phyloP scores from a whole-genome alignment of 2,329 filamentous ascomycete species.

The Trichothecium sympodiale region DNA sequence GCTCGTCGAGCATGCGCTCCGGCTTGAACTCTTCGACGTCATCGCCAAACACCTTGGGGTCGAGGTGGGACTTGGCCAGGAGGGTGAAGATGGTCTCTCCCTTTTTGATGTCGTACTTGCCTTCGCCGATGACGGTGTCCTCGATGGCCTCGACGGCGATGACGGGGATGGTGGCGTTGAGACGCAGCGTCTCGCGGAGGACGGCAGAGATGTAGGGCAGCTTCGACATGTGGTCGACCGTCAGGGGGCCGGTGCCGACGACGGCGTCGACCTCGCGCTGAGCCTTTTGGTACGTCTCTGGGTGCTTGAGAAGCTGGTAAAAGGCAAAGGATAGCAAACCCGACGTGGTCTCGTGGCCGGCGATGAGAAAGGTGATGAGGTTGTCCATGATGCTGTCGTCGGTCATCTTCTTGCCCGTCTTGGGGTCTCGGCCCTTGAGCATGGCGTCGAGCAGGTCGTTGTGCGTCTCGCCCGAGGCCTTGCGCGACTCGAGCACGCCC shows the following conservation, averaged over 20 bases:
- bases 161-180: conserved; percentile 15
- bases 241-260: conserved; percentile 42
- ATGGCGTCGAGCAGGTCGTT: conserved; percentile 59
- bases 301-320: conserved; percentile 48
- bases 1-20: conserved; percentile 50
- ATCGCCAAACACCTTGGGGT: conserved; percentile 39
- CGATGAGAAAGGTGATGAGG: conserved; percentile 59
- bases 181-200: conserved; percentile 40
- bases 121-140: conserved; percentile 33
- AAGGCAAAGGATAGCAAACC: conserved; percentile 51
- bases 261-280: conserved; percentile 52
- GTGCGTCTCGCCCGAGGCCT: conserved; percentile 41
- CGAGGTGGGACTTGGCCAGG: conserved; percentile 39
- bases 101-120: conserved; percentile 39
- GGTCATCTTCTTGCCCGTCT: conserved; percentile 49
- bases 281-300: conserved; percentile 41
- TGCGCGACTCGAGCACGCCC: conserved; percentile 45
- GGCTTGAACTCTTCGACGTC: conserved; percentile 46
- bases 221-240: conserved; percentile 46
- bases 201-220: conserved; percentile 53
- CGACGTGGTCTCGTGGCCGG: conserved; percentile 55
- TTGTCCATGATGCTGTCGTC: conserved; percentile 53
- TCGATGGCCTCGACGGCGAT: conserved; percentile 20
- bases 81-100: conserved; percentile 31
- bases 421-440: conserved; percentile 50